Evolutionary conservation across 805 yeast species (phyloP).

Genomic region (Candida tibetensis): DNA sequence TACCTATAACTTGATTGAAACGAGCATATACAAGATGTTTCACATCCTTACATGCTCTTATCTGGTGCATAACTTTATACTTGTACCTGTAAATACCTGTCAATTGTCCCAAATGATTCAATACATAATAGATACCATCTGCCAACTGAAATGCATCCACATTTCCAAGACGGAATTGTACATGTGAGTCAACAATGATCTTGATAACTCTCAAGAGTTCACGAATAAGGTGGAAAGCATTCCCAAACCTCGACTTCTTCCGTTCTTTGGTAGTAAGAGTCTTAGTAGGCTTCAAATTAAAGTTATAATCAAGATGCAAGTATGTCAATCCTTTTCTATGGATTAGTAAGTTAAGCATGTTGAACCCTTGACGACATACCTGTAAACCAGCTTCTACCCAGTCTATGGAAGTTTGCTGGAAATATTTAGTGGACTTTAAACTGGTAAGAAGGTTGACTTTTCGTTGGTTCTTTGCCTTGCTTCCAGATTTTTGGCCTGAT

Average conservation of each 20-base stretch:
- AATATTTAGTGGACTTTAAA: constrained; percentile 76
- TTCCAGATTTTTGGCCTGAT: constrained; percentile 21
- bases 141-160: constrained; percentile 93
- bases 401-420: constrained; percentile 87
- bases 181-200: constrained; percentile 88
- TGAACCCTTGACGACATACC: constrained; percentile 88
- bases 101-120: constrained; percentile 91
- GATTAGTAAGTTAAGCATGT: constrained; percentile 84
- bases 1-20: constrained; percentile 84
- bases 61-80: constrained; percentile 97
- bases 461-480: constrained; percentile 39
- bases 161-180: constrained; percentile 84
- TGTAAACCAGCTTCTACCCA: constrained; percentile 99
- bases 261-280: constrained; percentile 95
- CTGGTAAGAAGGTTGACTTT: constrained; percentile 61
- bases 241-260: constrained; percentile 92
- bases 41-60: constrained; percentile 90
- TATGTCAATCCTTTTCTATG: constrained; percentile 91
- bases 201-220: constrained; percentile 85
- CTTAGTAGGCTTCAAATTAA: constrained; percentile 93
- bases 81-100: constrained; percentile 97
- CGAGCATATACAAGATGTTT: constrained; percentile 87
- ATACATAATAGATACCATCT: constrained; percentile 86
- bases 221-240: constrained; percentile 90
- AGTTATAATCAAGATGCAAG: constrained; percentile 90